Evolutionary conservation across 208 protist genomes (phyloP).

Genomic region (Trichomonas vaginalis): DNA sequence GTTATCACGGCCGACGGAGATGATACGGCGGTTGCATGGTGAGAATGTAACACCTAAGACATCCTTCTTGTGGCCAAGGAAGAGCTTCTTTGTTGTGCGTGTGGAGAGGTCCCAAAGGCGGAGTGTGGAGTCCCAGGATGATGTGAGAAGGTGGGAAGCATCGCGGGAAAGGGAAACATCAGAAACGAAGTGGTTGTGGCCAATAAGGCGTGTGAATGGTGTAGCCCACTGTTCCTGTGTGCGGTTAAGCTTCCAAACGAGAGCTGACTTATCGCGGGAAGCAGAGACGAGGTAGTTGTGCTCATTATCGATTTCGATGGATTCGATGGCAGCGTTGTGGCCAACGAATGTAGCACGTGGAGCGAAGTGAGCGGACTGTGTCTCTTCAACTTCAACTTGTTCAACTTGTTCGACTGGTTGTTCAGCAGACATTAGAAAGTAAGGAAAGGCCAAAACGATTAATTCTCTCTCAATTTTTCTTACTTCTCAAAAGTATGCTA

Average conservation of each 20-base stretch:
- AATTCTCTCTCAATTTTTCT: not conserved
- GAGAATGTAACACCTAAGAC: constrained; percentile 95
- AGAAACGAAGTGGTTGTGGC: constrained; percentile 51
- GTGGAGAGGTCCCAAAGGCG: constrained; percentile 91
- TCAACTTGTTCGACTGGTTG: not conserved
- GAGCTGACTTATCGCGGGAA: constrained; percentile 81
- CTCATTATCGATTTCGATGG: not conserved
- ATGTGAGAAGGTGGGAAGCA: constrained; percentile 86
- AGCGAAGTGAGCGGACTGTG: not conserved
- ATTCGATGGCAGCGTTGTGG: not conserved
- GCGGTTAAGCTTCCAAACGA: constrained; percentile 75
- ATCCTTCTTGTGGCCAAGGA: constrained; percentile 83
- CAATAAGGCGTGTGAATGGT: constrained; percentile 45
- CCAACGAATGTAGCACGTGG: not conserved
- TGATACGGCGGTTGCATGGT: constrained; percentile 95
- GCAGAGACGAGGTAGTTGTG: constrained; percentile 53
- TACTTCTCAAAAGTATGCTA: no score
- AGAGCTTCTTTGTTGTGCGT: constrained; percentile 60
- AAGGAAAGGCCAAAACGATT: not conserved
- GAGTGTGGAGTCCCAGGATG: constrained; percentile 89
- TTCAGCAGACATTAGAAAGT: not conserved
- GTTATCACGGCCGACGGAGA: constrained; percentile 89
- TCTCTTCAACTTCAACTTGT: not conserved
- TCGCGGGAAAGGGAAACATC: constrained; percentile 89
- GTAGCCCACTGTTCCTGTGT: constrained; percentile 27